phyloP scores from a whole-genome alignment of 176 grass and related monocot genomes.

The Leersia perrieri region DNA sequence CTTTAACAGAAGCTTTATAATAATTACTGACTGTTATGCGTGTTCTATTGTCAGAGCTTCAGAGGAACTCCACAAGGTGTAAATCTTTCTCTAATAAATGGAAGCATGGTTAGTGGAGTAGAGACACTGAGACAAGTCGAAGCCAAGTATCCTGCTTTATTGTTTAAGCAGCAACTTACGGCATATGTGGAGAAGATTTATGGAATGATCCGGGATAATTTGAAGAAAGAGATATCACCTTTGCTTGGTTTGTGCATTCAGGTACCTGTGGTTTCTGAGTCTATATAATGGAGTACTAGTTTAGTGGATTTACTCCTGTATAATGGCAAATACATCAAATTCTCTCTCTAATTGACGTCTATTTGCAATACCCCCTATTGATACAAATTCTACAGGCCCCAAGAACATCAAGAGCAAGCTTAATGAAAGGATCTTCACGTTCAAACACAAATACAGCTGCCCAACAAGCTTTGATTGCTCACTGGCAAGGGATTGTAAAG shows the following conservation, averaged over 20 bases:
- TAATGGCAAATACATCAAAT: constrained; percentile 26
- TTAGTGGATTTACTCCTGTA: constrained; percentile 9
- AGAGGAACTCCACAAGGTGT: constrained; percentile 92
- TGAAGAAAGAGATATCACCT: constrained; percentile 99
- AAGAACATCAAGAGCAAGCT: constrained; percentile 95
- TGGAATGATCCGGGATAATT: constrained; percentile 99
- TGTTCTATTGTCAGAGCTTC: constrained; percentile 71
- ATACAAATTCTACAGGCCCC: constrained; percentile 59
- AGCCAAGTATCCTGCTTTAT: constrained; percentile 92
- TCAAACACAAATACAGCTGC: constrained; percentile 72
- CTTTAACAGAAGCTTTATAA: constrained; percentile 28
- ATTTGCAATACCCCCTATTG: not conserved
- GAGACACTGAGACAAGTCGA: constrained; percentile 90
- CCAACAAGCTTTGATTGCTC: constrained; percentile 92
- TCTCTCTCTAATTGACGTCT: constrained; percentile 24
- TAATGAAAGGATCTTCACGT: constrained; percentile 88
- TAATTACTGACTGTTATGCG: constrained; percentile 11
- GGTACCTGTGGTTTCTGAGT: constrained; percentile 47
- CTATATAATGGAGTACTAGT: not conserved
- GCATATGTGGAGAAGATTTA: constrained; percentile 99
- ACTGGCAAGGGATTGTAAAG: constrained; percentile 98
- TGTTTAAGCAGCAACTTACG: constrained; percentile 96
- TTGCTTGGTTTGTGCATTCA: constrained; percentile 95
- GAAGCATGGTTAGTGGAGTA: constrained; percentile 71
- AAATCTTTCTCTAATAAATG: constrained; percentile 82